These are phyloP conservation scores for Lathyrus tuberosus DNA, from an alignment of 306 rosid genomes.

Conservation along the genomic window DNA sequence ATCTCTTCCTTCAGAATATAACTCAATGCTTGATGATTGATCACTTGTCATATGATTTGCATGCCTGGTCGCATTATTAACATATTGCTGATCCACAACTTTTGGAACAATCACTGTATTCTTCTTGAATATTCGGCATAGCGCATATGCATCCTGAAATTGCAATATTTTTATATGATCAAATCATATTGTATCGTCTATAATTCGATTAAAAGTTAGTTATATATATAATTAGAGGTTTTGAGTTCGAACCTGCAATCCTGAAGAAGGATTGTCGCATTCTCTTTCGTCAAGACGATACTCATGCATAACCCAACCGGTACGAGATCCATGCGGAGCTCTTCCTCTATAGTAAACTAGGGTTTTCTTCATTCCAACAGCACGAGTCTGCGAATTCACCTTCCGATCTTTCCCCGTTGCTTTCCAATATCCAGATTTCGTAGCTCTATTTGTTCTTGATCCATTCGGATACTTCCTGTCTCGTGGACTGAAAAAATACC, in stretches of 20 bases:
- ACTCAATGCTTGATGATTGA: conserved; percentile 73
- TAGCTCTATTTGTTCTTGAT: conserved; percentile 93
- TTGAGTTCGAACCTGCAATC: conserved; percentile 58
- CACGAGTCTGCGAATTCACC: conserved; percentile 68
- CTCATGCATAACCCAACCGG: conserved; percentile 97
- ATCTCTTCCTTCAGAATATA: conserved; percentile 75
- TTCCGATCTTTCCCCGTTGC: conserved; percentile 95
- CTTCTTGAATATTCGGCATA: conserved; percentile 90
- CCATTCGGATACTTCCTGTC: conserved; percentile 96
- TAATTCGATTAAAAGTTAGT: neutral
- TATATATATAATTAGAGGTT: neutral
- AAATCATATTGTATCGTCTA: neutral
- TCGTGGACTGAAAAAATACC: conserved; percentile 95
- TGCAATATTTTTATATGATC: neutral
- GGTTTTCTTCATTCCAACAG: conserved; percentile 96
- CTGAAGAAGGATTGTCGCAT: conserved; percentile 59
- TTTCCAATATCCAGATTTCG: conserved; percentile 94
- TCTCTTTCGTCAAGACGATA: conserved; percentile 91
- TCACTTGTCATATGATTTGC: conserved; percentile 58
- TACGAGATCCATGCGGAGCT: conserved; percentile 93
- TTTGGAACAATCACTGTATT: conserved; percentile 58
- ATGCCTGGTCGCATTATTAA: conserved; percentile 40
- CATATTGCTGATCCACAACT: conserved; percentile 59
- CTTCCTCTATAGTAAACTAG: conserved; percentile 94
- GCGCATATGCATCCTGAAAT: conserved; percentile 88